Base-by-base conservation (phyloP, 1,284 basidiomycete species). In the Ceratobasidium sp. region DNA sequence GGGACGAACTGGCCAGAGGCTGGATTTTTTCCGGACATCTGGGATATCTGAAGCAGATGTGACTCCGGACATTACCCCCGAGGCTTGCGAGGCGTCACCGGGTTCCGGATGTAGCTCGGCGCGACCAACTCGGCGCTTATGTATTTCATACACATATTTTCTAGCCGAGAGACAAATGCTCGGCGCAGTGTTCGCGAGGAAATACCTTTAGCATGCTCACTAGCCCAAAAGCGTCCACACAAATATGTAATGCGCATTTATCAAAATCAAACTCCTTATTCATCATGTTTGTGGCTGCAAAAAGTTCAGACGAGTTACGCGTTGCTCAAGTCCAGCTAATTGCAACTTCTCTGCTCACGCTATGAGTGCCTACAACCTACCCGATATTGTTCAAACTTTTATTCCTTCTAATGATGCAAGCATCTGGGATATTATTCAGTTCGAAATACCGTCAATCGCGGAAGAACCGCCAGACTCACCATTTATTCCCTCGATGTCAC, bases 271-370 rank as follows among this genome's bases (percentile, higher is more conserved):
- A 59, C 12, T 12, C 9, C 7, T 50, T 50, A 50, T 20, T 7
- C 48, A 50, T 50, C 44, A 56, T 56, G 54, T 56, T 56, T 59
- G 56, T 59, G 56, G 56, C 56, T 59, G 56, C 56, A 59, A 59
- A 59, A 26, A 59, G 26, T 38, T 17, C 26, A 46, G 28, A 28
- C 56, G 26, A 28, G 56, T 59, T 26, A 10, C 9, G 17, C 56
- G 20, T 59, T 59, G 7, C 10, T 12, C 6, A 10, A 59, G 3
- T 23, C 56, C 56, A 17, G 33, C 17, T 38, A n/a, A n/a, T n/a
- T n/a, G n/a, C n/a, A n/a, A n/a, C n/a, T n/a, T n/a, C n/a, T n/a
- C n/a, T n/a, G n/a, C n/a, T n/a, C 23, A 23, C 23, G 23, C 26
- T 6, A 59, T 28, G 56, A 17, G 3, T 59, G 33, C 17, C 17